A percentile compares a stretch with the other conserved stretches of the same genome.
Evolutionary conservation across 2,329 filamentous ascomycete genomes (phyloP).

Genomic region (Fusarium redolens): DNA sequence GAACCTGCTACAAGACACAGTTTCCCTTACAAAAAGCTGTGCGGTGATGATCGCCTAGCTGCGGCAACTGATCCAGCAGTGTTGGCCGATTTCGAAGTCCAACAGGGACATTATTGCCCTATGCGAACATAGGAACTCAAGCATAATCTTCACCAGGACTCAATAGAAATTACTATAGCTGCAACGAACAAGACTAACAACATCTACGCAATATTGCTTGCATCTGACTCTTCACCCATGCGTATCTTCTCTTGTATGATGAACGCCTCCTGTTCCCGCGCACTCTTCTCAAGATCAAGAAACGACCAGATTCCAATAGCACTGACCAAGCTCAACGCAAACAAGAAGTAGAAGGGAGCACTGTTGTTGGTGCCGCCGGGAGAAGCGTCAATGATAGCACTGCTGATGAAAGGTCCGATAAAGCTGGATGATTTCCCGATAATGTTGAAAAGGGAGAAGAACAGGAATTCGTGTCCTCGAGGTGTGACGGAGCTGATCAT

Average conservation of each 20-base stretch:
- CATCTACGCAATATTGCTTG: background rate
- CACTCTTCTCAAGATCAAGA: constrained; percentile 70
- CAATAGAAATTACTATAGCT: background rate
- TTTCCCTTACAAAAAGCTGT: too few species aligned
- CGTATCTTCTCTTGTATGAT: constrained; percentile 52
- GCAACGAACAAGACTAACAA: background rate
- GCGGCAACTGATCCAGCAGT: too few species aligned
- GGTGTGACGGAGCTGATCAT: constrained; percentile 78
- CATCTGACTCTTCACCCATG: constrained; percentile 25
- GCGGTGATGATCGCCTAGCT: too few species aligned
- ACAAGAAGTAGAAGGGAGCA: constrained; percentile 75
- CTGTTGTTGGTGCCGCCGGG: constrained; percentile 65
- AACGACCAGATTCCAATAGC: constrained; percentile 64
- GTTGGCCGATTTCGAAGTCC: too few species aligned
- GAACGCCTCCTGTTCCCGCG: constrained; percentile 68
- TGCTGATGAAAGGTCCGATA: constrained; percentile 75
- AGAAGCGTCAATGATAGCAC: constrained; percentile 74
- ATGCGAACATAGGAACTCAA: too few species aligned
- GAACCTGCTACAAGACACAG: too few species aligned
- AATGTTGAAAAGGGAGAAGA: constrained; percentile 76
- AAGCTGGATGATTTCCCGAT: constrained; percentile 76
- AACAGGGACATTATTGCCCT: too few species aligned
- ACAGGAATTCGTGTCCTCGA: constrained; percentile 75
- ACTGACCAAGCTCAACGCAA: constrained; percentile 67
- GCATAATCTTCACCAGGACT: background rate